Base-by-base conservation (phyloP, 352 stramenopile genomes). In the Phytopythium delawarense region DNA sequence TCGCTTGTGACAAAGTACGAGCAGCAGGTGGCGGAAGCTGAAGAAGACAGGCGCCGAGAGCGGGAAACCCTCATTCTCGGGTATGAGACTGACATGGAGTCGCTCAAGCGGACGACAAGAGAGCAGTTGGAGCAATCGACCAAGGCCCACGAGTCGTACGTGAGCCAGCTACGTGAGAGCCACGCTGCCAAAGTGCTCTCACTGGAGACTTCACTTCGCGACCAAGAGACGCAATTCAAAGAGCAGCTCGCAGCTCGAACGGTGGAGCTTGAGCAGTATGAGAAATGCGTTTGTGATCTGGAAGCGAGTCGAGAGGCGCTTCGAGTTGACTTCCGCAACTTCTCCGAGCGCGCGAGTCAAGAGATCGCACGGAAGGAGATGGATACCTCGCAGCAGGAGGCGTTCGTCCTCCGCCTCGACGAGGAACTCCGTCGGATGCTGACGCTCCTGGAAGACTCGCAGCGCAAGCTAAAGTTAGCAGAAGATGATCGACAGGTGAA, bases 11-110 rank as follows among this genome's bases (percentile, higher is more conserved):
- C 54, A 25, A 78, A 73, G 30, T 75, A 78, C 40, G 62, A 73
- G 52, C 42, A 35, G 34, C 59, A 71, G 21, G 20, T 68, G 39
- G n/a, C 34, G 37, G 51, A 67, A 28, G 48, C 71, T 13, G 59
- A 72, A 50, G 70, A 63, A 46, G 64, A 76, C 44, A 40, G 57
- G 35, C 37, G 57, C 34, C 54, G 67, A 40, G 59, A 76, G 48
- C 51, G 57, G 13, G 63, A 67, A 40, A 28, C 66, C 2, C 57
- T 78, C 13, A 39, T 75, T 49, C 61, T 86, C 42, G 57, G 64
- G 25, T 85, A 88, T 55, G 81, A 88, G 39, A 78, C 76, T 1
- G 61, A 87, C 23, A 45, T 90, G 8, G 75, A 85, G 28, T 34
- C 61, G 1, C 46, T 85, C 15, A 83, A 70, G 21, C 61, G 65